Base-by-base conservation (phyloP, 1,284 basidiomycete species). In the Tilletiopsis washingtonensis region DNA sequence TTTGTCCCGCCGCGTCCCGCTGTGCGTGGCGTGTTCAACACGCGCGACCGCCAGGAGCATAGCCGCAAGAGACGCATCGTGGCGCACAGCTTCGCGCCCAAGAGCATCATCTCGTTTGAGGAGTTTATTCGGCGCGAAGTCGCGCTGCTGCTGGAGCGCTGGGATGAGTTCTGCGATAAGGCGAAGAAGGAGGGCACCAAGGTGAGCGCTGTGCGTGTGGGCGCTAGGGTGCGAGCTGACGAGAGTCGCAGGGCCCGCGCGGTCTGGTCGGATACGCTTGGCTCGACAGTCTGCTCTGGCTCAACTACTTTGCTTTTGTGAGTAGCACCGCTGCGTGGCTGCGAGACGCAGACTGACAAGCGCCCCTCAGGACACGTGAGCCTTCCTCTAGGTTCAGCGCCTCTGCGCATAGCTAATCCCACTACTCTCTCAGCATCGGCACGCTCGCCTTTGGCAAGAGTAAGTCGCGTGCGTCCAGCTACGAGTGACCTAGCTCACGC, bases 41-140 rank as follows among this genome's bases (percentile, higher is more conserved):
- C 88, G 2, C 82, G 89, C 41, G 82, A 84, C 66, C 79, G 89
- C 41, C 72, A 75, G 4, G 86, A 90, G 59, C 90, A 94, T 74
- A 80, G 88, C 0, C 82, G 88, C 49, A 91, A 91, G 75, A 82
- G 88, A 74, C 91, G 89, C 75, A 86, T 90, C 54, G 82, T 91
- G 36, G 84, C 86, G 1, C 83, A 89, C 74, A 85, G 89, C 54
- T 91, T 90, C 48, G 64, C 75, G 83, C 86, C 6, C 41, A 64
- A 64, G 48, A 57, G 51, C 40, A 67, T 68, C 26, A 37, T 54
- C 24, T 60, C 62, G 12, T 68, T 68, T 41, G 64, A 68, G 47
- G 64, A 63, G 2, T 68, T 66, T 42, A 64, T 68, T 42, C 57
- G 64, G n/a, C 53, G 57, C 11, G 61, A 66, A 40, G 51, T 65